A percentile compares a stretch with the other conserved stretches of the same genome.
phyloP scores from a whole-genome alignment of 768 basidiomycete species.

The Hypsizygus marmoreus region DNA sequence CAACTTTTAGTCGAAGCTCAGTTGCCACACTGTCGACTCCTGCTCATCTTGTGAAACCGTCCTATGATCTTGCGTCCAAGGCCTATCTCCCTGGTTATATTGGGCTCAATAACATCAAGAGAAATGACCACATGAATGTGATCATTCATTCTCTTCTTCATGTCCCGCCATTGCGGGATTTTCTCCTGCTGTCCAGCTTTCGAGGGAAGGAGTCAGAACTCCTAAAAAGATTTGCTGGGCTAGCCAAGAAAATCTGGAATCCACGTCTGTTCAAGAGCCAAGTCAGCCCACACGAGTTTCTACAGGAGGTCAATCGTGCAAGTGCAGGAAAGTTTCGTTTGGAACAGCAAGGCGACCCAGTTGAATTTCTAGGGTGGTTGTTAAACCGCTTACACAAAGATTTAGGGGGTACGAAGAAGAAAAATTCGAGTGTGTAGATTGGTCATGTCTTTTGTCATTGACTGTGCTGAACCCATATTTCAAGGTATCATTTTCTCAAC shows the following conservation, averaged over 20 bases:
- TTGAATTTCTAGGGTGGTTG: conserved; percentile 95
- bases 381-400: conserved; percentile 93
- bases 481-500: conserved; percentile 88
- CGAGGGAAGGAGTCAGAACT: conserved; percentile 82
- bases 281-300: conserved; percentile 97
- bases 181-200: conserved; percentile 76
- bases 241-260: conserved; percentile 97
- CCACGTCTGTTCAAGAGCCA: conserved; percentile 95
- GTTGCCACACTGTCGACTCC: conserved; percentile 59
- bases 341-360: conserved; percentile 94
- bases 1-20: conserved; percentile 72
- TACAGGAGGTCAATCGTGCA: conserved; percentile 93
- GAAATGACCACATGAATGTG: conserved; percentile 97
- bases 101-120: conserved; percentile 96
- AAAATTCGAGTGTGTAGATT: conserved; percentile 74
- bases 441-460: conserved; percentile 8
- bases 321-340: conserved; percentile 90
- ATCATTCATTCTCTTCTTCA: conserved; percentile 93
- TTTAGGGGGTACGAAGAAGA: conserved; percentile 91
- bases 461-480: conserved; percentile 19
- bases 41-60: conserved; percentile 64
- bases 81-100: conserved; percentile 92
- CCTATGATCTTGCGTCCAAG: conserved; percentile 81
- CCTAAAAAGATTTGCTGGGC: conserved; percentile 79
- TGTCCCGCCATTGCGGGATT: conserved; percentile 85